A percentile compares a stretch with the other conserved stretches of the same genome.
Evolutionary conservation across 768 basidiomycete genomes (phyloP).

Genomic region (Omphalotus guepiniiformis): DNA sequence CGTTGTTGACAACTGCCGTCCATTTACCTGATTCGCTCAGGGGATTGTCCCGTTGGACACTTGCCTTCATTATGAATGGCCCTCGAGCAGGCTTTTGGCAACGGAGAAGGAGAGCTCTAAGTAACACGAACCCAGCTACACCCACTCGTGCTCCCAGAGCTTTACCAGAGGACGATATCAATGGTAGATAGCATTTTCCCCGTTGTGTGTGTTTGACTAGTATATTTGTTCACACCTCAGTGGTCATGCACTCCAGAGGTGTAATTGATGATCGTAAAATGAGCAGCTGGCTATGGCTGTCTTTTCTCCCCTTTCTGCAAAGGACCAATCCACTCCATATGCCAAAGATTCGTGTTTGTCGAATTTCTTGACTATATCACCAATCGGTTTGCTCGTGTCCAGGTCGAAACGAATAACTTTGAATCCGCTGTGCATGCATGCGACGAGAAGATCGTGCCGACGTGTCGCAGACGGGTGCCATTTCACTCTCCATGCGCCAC

Average conservation of each 20-base stretch:
- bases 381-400: constrained; percentile 13
- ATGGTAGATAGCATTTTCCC: neutral
- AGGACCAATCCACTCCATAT: constrained; percentile 92
- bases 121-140: constrained; percentile 24
- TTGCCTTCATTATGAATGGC: constrained; percentile 63
- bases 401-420: constrained; percentile 62
- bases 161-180: neutral
- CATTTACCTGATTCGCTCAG: constrained; percentile 64
- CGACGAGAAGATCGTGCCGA: constrained; percentile 76
- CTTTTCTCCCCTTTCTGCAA: constrained; percentile 27
- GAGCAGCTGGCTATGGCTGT: constrained; percentile 84
- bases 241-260: constrained; percentile 77
- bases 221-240: too few species aligned
- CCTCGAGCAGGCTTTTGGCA: constrained; percentile 53
- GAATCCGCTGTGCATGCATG: constrained; percentile 97
- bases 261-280: constrained; percentile 88
- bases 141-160: constrained; percentile 15
- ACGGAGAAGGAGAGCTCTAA: constrained; percentile 29
- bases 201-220: neutral
- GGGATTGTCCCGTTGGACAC: constrained; percentile 69
- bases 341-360: constrained; percentile 80
- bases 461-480: constrained; percentile 83
- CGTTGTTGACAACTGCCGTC: constrained; percentile 57
- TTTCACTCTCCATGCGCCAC: constrained; percentile 90
- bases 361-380: constrained; percentile 52